A percentile compares a stretch with the other conserved stretches of the same genome.
phyloP scores from a whole-genome alignment of 2,329 filamentous ascomycete genomes.

The Pseudogymnoascus sp. region DNA sequence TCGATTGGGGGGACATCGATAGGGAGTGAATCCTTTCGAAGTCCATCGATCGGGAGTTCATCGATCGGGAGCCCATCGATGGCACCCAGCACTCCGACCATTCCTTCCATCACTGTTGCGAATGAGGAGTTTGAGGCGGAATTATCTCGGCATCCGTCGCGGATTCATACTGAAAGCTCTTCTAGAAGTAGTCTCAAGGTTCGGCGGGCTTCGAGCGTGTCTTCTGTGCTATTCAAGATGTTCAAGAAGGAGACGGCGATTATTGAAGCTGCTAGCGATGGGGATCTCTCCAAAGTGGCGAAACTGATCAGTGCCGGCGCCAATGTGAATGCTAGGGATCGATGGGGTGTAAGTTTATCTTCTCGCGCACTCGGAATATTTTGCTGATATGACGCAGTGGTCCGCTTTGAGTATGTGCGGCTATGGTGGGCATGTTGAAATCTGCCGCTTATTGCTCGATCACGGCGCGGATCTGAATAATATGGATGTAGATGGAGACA shows the following conservation, averaged over 20 bases:
- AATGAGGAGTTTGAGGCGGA: constrained; percentile 24
- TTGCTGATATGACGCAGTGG: constrained; percentile 16
- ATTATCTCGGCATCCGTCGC: constrained; percentile 17
- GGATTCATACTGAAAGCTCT: constrained; percentile 11
- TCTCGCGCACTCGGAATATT: not conserved
- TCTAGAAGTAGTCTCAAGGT: constrained; percentile 10
- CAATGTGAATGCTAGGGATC: constrained; percentile 25
- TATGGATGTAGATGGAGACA: constrained; percentile 24
- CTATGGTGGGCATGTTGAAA: constrained; percentile 22
- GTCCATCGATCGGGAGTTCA: constrained; percentile 12
- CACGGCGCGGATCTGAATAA: constrained; percentile 24
- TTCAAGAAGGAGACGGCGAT: constrained; percentile 24
- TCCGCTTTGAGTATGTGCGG: constrained; percentile 25
- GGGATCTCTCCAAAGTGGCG: constrained; percentile 21
- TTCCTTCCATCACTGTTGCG: constrained; percentile 17
- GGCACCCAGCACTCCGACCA: constrained; percentile 9
- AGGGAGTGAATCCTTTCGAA: constrained; percentile 4
- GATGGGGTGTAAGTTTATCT: constrained; percentile 22
- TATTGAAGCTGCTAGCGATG: constrained; percentile 25
- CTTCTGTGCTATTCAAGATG: constrained; percentile 21
- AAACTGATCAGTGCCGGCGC: constrained; percentile 23
- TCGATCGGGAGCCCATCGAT: constrained; percentile 15
- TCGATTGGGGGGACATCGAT: not conserved
- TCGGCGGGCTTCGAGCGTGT: constrained; percentile 13
- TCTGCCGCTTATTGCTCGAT: constrained; percentile 22